Conservation (phyloP, 768 basidiomycete species). For the Suillus weaverae region DNA sequence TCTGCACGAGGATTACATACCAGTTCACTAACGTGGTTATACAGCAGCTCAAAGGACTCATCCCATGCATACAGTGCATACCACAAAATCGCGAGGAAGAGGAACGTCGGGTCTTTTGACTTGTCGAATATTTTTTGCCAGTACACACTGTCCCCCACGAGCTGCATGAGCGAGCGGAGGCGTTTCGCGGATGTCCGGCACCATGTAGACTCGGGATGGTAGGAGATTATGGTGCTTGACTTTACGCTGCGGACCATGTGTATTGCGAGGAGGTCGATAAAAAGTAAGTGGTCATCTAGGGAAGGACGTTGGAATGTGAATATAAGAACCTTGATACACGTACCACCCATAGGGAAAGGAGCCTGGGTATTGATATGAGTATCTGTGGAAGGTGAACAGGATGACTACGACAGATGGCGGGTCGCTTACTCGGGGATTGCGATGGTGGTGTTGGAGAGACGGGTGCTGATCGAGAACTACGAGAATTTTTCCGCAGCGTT, state of each 20-base stretch:
- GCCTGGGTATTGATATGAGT: constrained; percentile 53
- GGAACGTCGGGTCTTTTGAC: constrained; percentile 51
- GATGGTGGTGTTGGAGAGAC: not conserved
- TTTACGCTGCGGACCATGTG: constrained; percentile 45
- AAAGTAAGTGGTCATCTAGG: constrained; percentile 21
- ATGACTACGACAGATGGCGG: constrained; percentile 8
- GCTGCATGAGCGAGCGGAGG: constrained; percentile 29
- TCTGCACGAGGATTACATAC: constrained; percentile 31
- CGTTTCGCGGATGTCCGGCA: constrained; percentile 21
- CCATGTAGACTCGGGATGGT: constrained; percentile 24
- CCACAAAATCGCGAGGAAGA: constrained; percentile 56
- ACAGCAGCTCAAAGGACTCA: constrained; percentile 53
- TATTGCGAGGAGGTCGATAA: constrained; percentile 50
- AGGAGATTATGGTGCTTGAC: constrained; percentile 28
- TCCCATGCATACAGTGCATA: constrained; percentile 65
- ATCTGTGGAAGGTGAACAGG: too few species aligned
- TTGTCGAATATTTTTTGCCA: constrained; percentile 26
- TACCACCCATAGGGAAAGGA: constrained; percentile 41
- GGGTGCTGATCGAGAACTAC: not conserved
- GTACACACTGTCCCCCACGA: constrained; percentile 34
- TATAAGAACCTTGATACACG: constrained; percentile 11
- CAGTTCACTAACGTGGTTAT: constrained; percentile 49
- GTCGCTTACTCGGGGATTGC: not conserved
- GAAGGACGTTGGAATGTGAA: constrained; percentile 1
- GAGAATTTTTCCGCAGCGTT: constrained; percentile 28